These are phyloP conservation scores for Paramarasmius palmivorus DNA, from an alignment of 1,284 basidiomycete species.

Conservation along the genomic window DNA sequence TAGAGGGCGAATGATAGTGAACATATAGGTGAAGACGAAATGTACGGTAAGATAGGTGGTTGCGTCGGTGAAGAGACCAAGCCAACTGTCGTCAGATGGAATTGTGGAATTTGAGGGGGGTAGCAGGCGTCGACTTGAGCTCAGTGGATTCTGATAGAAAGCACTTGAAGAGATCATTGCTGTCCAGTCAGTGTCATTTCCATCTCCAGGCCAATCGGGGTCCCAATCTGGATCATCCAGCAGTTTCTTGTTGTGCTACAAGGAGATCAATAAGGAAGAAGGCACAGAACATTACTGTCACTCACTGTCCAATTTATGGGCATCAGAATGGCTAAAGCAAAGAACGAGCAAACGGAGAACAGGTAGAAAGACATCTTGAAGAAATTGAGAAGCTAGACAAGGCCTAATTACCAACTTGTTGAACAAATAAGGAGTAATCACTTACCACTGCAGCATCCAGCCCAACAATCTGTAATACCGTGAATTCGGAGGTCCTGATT, in stretches of 20 bases:
- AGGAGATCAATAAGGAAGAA: slow-evolving; percentile 11
- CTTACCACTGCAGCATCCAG: slow-evolving; percentile 88
- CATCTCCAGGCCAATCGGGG: slow-evolving; percentile 46
- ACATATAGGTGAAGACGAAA: slow-evolving; percentile 90
- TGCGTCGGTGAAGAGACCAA: slow-evolving; percentile 84
- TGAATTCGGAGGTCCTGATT: slow-evolving; percentile 86
- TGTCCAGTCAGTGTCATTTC: slow-evolving; percentile 35
- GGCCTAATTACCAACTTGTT: slow-evolving; percentile 2
- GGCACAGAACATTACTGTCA: slow-evolving; percentile 3
- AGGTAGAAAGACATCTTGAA: slow-evolving; percentile 94
- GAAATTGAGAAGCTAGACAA: slow-evolving; percentile 82
- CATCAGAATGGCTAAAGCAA: slow-evolving; percentile 81
- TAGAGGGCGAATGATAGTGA: slow-evolving; percentile 85
- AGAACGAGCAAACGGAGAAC: slow-evolving; percentile 83
- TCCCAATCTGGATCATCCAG: slow-evolving; percentile 63
- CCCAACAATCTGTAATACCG: slow-evolving; percentile 95
- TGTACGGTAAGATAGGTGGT: slow-evolving; percentile 86
- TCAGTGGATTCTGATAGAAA: slow-evolving; percentile 6
- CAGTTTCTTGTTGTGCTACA: slow-evolving; percentile 61
- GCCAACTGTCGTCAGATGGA: slow-evolving; percentile 59
- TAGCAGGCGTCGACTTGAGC: slow-evolving; percentile 16
- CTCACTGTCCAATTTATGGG: slow-evolving; percentile 86
- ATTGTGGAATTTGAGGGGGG: slow-evolving; percentile 30
- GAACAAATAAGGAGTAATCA: slow-evolving; percentile 2
- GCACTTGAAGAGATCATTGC: slow-evolving; percentile 17